Base-by-base conservation (phyloP, 2,329 filamentous ascomycete genomes). In the Elsinoe arachidis region DNA sequence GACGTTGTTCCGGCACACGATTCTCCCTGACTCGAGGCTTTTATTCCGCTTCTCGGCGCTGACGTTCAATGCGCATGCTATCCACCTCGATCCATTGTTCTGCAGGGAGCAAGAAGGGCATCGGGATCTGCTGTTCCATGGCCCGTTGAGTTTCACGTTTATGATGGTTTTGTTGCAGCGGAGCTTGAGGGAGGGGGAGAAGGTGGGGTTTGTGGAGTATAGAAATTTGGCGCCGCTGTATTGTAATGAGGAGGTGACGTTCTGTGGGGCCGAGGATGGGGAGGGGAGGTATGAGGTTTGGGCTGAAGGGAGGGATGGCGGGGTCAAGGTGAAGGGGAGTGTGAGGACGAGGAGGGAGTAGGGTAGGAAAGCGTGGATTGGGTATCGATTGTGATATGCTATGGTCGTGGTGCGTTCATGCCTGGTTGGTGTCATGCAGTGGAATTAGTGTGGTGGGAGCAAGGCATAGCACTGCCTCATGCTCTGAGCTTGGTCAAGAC, bases 41-140 rank as follows among this genome's bases (percentile, higher is more conserved):
- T 82, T 99, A 56, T 96, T 95, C 74, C 84, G 91, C 59, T 97
- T 92, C 76, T 93, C 87, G 17, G 90, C 90, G 0, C 80, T 99
- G 34, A 92, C 88, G 2, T 91, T 90, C 76, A 99, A 99, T 71
- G 89, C 90, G 1, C 93, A 99, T 72, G 78, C 80, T 14, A 96
- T 99, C 64, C 93, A 99, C 72, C 78, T 95, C 19, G 88, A 96
- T 69, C 80, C 78, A 1, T 67, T 78, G 43, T 95, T 89, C 72
- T 84, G 84, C 54, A 79, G 79, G 38, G 74, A 80, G 11, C 75
- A 84, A 11, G 93, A 97, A 70, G 87, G 87, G 10, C 85, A 95
- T 68, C 78, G 78, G 4, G 81, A 84, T 60, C 76, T 90, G 23
- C 78, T 97, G 14, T 88, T 97, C 57, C 93, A 97, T 66, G 93